Evolutionary conservation across 257 asterid genomes (phyloP).

Genomic region (Fraxinus cuspidata): DNA sequence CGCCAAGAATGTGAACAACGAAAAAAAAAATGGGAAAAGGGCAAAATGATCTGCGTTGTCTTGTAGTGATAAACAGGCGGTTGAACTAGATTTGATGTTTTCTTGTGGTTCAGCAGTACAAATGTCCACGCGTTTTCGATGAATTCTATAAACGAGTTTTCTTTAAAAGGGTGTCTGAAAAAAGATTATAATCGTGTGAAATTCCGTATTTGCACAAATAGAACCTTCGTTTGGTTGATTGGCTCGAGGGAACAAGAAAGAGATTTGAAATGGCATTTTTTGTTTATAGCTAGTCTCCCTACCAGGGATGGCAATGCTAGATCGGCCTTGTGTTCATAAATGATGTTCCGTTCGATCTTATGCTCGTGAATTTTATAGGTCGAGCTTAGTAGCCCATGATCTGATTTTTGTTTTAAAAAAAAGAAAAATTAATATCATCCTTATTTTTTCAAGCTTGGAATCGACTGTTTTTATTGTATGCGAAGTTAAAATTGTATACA

Average conservation of each 20-base stretch:
- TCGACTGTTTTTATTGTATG: no score
- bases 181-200: background rate
- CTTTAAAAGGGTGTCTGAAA: background rate
- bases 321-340: no score
- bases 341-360: no score
- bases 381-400: no score
- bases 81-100: background rate
- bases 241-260: background rate
- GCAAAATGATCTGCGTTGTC: slow-evolving; percentile 22
- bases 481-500: no score
- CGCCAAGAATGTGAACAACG: slow-evolving; percentile 15
- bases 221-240: background rate
- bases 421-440: no score
- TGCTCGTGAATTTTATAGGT: no score
- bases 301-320: no score
- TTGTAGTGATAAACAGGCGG: slow-evolving; percentile 1
- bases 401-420: no score
- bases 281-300: no score
- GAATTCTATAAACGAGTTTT: slow-evolving; percentile 3
- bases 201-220: background rate
- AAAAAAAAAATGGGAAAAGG: background rate
- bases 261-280: background rate
- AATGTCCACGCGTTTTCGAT: background rate
- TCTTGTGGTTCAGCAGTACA: background rate
- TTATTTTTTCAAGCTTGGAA: no score